phyloP scores from a whole-genome alignment of 176 grass and related monocot genomes.

The Puccinellia tenuiflora region DNA sequence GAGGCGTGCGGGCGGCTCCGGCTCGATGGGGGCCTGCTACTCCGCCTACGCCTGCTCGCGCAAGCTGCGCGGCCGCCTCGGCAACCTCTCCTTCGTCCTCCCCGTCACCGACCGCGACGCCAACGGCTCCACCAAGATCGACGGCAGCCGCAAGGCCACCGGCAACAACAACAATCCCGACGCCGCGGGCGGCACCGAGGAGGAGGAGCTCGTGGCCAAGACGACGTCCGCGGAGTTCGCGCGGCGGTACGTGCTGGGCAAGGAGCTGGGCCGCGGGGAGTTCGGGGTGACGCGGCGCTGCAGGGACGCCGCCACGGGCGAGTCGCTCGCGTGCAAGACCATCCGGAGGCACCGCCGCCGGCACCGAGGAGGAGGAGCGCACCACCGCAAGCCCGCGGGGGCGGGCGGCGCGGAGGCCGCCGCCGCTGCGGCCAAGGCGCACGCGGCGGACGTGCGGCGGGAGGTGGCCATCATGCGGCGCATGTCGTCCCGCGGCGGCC shows the following conservation, averaged over 20 bases:
- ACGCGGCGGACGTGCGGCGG: conserved; percentile 31
- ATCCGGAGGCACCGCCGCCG: conserved; percentile 34
- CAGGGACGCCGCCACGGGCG: conserved; percentile 38
- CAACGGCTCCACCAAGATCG: neutral
- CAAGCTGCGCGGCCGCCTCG: conserved; percentile 32
- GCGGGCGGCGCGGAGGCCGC: neutral
- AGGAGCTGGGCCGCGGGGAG: conserved; percentile 69
- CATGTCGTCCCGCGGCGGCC: conserved; percentile 38
- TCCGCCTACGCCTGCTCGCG: conserved; percentile 37
- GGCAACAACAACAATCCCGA: too few relatives aligned
- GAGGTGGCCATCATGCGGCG: conserved; percentile 60
- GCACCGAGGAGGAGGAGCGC: neutral
- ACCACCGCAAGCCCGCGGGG: neutral
- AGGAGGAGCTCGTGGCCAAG: neutral
- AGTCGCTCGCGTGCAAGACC: conserved; percentile 60
- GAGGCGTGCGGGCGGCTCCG: neutral
- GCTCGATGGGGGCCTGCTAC: conserved; percentile 51
- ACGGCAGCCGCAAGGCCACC: neutral
- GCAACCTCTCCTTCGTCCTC: conserved; percentile 39
- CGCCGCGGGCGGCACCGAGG: neutral
- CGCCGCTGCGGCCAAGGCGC: neutral
- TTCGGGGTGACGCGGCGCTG: conserved; percentile 70
- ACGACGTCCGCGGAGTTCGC: conserved; percentile 32
- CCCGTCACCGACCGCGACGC: conserved; percentile 30
- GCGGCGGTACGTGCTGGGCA: conserved; percentile 42